Base-by-base conservation (phyloP, 495 filamentous ascomycete species). In the Glonium stellatum region DNA sequence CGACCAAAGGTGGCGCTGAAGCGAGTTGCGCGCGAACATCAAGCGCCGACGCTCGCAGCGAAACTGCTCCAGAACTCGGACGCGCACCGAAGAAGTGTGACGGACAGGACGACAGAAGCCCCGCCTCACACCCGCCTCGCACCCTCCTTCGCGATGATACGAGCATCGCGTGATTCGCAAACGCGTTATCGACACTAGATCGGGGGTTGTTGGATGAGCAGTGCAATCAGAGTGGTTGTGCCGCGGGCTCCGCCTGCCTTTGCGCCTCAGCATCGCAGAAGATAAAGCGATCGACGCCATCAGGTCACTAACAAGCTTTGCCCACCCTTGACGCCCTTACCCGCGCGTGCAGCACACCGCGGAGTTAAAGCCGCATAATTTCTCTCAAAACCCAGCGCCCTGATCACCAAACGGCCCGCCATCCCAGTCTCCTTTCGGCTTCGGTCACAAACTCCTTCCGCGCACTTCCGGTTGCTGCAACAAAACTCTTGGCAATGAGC, bases 221-320 rank as follows among this genome's bases (percentile, higher is more conserved):
- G 13, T 51, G 18, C 5, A 15, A 15, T 23, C 25, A 6, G 21
- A 9, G 48, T 31, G 15, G 0, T 23, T 50, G 4, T 23, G 22
- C 23, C 21, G 1, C 4, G n/a, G n/a, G n/a, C 47, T 18, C 47
- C 47, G 25, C 21, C 19, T 15, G 13, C 4, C 48, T 15, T 15
- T 15, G 13, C 48, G 48, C 48, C 48, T 51, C 48, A 51, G 21
- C 48, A 51, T 51, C 48, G 48, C 48, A 10, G 48, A 15, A 18
- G 25, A 23, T 23, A 6, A 0, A 1, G 21, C 5, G 48, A 51
- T 51, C 48, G 48, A 51, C 48, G 48, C 23, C 48, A 27, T 22
- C 23, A 51, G 23, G 13, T 31, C 19, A 51, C 23, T 6, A 51
- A 51, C 48, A 51, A 51, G 48, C 48, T 51, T 51, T 51, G 19